These are phyloP conservation scores for Misopates orontium DNA, from an alignment of 257 asterid species.

Conservation along the genomic window DNA sequence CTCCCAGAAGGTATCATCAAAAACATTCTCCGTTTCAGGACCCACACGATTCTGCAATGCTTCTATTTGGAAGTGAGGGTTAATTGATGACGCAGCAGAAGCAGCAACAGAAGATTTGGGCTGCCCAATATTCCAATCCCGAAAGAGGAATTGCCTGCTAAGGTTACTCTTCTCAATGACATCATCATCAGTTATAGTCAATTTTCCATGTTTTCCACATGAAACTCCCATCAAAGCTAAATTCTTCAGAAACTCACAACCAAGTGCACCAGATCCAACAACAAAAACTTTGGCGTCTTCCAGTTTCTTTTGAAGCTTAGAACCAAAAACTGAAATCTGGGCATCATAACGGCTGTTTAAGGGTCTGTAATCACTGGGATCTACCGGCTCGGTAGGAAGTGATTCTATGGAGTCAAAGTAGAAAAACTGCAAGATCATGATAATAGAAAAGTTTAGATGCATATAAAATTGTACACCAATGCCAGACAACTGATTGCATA, in stretches of 20 bases:
- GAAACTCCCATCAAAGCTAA: constrained; percentile 93
- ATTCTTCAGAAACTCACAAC: constrained; percentile 91
- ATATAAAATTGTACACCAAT: neutral
- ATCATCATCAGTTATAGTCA: constrained; percentile 88
- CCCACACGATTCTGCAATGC: constrained; percentile 95
- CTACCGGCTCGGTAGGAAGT: constrained; percentile 76
- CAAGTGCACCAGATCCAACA: constrained; percentile 96
- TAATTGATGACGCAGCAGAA: constrained; percentile 71
- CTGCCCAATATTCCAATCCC: constrained; percentile 95
- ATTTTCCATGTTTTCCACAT: constrained; percentile 69
- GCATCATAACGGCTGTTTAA: constrained; percentile 91
- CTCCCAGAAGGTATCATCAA: constrained; percentile 88
- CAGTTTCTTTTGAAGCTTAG: constrained; percentile 76
- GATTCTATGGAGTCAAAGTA: constrained; percentile 91
- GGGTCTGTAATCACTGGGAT: constrained; percentile 68
- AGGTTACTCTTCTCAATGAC: constrained; percentile 96
- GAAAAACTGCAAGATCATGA: constrained; percentile 62
- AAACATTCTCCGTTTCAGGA: constrained; percentile 82
- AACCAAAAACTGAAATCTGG: constrained; percentile 88
- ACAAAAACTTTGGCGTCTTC: constrained; percentile 79
- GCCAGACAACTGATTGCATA: neutral
- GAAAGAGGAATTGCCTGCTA: constrained; percentile 89
- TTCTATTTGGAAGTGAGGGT: constrained; percentile 60
- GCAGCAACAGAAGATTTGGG: constrained; percentile 96
- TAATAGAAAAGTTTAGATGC: constrained; percentile 14